Percentiles rank a stretch among this genome's conserved stretches.
Conservation (phyloP, 495 filamentous ascomycete genomes). For the Aspergillus cristatus region DNA sequence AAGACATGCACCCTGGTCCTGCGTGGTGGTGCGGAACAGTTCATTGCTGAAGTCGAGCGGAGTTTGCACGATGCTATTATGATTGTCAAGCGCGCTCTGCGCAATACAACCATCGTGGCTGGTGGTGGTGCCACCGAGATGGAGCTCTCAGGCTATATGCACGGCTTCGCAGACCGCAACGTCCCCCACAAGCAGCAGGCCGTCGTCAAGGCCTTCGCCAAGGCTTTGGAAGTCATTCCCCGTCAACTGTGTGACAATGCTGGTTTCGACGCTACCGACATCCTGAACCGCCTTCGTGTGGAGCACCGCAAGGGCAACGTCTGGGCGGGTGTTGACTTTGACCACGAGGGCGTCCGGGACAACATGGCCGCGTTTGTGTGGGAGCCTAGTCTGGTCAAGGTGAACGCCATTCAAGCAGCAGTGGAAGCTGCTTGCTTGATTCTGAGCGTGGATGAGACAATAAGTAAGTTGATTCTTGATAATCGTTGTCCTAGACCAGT, state of each 20-base stretch:
- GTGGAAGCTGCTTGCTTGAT: constrained; percentile 94
- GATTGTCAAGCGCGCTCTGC: constrained; percentile 96
- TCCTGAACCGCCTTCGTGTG: constrained; percentile 87
- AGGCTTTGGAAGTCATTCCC: constrained; percentile 93
- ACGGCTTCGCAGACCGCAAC: constrained; percentile 83
- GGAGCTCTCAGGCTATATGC: constrained; percentile 89
- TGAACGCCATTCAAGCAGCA: constrained; percentile 93
- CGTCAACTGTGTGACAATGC: constrained; percentile 97
- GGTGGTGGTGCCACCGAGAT: constrained; percentile 94
- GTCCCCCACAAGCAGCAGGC: constrained; percentile 92
- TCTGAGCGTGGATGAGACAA: constrained; percentile 92
- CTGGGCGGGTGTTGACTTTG: constrained; percentile 95
- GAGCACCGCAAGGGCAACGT: constrained; percentile 84
- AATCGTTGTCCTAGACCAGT: not conserved
- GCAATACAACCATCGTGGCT: constrained; percentile 87
- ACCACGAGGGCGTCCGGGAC: constrained; percentile 80
- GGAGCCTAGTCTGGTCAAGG: constrained; percentile 93
- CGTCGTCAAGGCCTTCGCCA: constrained; percentile 95
- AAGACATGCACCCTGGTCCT: constrained; percentile 96
- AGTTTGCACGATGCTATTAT: constrained; percentile 98
- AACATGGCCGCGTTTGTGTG: constrained; percentile 93
- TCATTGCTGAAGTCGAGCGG: constrained; percentile 96
- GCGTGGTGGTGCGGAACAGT: constrained; percentile 94
- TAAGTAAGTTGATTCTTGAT: constrained; percentile 43
- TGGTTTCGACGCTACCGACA: constrained; percentile 95